Base-by-base conservation (phyloP, 2,329 filamentous ascomycete genomes). In the Trichoderma breve region DNA sequence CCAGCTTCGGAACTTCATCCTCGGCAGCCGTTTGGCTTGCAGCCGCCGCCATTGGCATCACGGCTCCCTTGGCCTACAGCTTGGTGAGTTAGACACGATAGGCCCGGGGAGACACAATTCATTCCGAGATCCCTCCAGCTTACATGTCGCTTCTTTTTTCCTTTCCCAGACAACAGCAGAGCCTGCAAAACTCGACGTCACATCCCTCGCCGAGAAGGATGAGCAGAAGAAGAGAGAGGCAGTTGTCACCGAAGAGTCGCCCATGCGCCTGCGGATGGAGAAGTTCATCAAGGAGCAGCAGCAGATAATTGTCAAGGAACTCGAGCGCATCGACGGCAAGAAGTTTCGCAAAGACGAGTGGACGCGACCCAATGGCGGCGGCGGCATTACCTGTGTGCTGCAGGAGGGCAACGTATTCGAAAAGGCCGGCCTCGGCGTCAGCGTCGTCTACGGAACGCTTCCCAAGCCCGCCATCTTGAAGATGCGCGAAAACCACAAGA, bases 251-350 rank as follows among this genome's bases (percentile, higher is more conserved):
- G 87, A 91, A 71, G 86, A 90, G 77, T 98, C 95, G 15, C 95
- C 96, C 2, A 98, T 99, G 95, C 94, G 96, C 70, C 87, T 99
- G 72, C 93, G 95, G 74, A 98, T 99, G 96, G 96, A 99, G 83
- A 90, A 93, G 78, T 93, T 98, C 80, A 97, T 98, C 82, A 96
- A 96, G 81, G 89, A 94, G 77, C 93, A 98, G 78, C 96, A 99
- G 80, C 89, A 93, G 77, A 89, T 92, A 74, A 99, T 99, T 72
- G 92, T 98, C 32, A 85, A 88, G 71, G 94, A 92, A 71, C 88
- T 99, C 26, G 92, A 97, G 80, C 88, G 90, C 76, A 86, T 98
- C 57, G 96, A 98, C 79, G 95, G 94, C 72, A 90, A 89, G 74
- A 88, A 89, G 75, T 99, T 99, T 85, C 88, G 88, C 73, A 86